Base-by-base conservation (phyloP, 2,329 filamentous ascomycete genomes). In the Nigrospora osmanthi region DNA sequence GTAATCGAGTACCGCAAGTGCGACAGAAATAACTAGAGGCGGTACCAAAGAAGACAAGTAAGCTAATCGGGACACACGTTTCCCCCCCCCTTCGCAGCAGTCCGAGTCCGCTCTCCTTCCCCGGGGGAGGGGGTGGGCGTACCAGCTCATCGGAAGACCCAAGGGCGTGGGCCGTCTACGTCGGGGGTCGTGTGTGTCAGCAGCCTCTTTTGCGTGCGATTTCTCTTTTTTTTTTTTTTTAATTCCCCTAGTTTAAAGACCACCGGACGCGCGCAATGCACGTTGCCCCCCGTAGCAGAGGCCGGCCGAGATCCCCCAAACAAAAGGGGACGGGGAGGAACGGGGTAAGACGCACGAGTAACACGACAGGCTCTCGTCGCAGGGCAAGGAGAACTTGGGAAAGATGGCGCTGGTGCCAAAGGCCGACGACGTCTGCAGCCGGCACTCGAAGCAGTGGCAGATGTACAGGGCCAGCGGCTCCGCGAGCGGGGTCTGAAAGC, bases 381-480 rank as follows among this genome's bases (percentile, higher is more conserved):
- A 60, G 0, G 80, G 78, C 28, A 86, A 64, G 11, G 68, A 59
- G 48, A 87, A 87, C n/a, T 69, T 69, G 1, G 82, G 83, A 54
- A 85, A 87, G 48, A 85, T 84, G 52, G 83, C 83, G 33, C 80
- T 82, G 31, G 81, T 77, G 28, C 82, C 83, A 61, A 83, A 86
- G 1, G 83, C 80, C 9, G 80, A 81, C 44, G 77, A 70, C 30
- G 80, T 79, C 65, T 86, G 83, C 46, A 76, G 72, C 40, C 78
- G 75, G 61, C 83, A 87, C 58, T 82, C 75, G 45, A 69, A 64
- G 61, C 84, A 87, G 65, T 87, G 84, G 64, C 83, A 87, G 58
- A 86, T 79, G 61, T 83, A 87, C 42, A 86, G 66, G n/a, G 75
- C 75, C 37, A 84, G 63, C 1, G 83, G 83, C 46, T 74, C 68